Base-by-base conservation (phyloP, 2,329 filamentous ascomycete species). In the Pestalotiopsis fici region DNA sequence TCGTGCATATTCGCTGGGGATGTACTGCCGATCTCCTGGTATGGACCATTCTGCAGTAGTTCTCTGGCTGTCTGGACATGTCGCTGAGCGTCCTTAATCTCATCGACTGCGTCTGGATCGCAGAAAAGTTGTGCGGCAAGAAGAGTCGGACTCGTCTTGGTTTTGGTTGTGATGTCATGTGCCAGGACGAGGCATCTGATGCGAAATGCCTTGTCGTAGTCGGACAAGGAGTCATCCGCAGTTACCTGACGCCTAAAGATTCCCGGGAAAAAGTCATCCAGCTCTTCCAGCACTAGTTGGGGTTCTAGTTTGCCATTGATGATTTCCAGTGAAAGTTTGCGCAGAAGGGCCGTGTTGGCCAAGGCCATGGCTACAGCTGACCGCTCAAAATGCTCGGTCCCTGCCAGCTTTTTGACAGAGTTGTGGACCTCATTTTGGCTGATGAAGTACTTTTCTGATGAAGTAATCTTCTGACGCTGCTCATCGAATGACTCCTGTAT, bases 101-200 rank as follows among this genome's bases (percentile, higher is more conserved):
- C 43, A 50, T 18, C n/a, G 21, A 50, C n/a, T n/a, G 43, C 43
- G 5, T 50, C 43, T 11, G 43, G 18, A 15, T 60, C 37, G 59
- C 74, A 77, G 65, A 78, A 78, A 31, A 75, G 59, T 4, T n/a
- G 23, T 9, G 69, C 66, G 6, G 74, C 74, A 37, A 74, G 27
- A 37, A 72, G 28, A 2, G 68, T 57, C 5, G 73, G 69, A 12
- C 72, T 62, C 9, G 61, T 27, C 15, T 69, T n/a, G 25, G 62
- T 37, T n/a, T 31, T 39, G 15, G 54, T 23, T 6, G n/a, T 43
- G 25, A 77, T 66, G 15, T 35, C 50, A 28, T 71, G 71, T n/a
- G 69, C 61, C 7, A 78, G 65, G 23, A 64, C 59, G 54, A 68
- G 64, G 18, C 67, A 74, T 18, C 75, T 72, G 60, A 77, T 70